Evolutionary conservation across 306 rosid genomes (phyloP), one percentile per base, ranked within the genome.

Genomic region (Lagenaria siceraria): DNA sequence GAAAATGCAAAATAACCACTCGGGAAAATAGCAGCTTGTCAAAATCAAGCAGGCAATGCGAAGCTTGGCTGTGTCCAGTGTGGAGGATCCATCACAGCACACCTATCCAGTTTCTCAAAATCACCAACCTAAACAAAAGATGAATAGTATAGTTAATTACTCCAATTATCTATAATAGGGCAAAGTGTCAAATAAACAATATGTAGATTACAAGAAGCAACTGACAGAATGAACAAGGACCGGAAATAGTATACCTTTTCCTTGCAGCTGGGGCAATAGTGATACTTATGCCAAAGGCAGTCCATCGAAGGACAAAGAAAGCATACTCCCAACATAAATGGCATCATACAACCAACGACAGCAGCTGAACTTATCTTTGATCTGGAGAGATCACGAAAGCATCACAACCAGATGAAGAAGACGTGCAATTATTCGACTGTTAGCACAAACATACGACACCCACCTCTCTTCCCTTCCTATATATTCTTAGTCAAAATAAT

Each of bases 231-330:
- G 27, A 60, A 77, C 49, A 24, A 25, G 29, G 73, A 48, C 8
- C 5, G 25, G 29, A 5, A 58, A 53, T 14, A 74, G 15, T 29
- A 3, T 83, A 93, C 98, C 97, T 87, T 91, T 66, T 86, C 83
- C 1, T 91, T 83, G 86, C 98, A 93, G 35, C 81, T 78, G 24
- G 98, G 96, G 81, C 98, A 93, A 35, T 87, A 88, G 80, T 93
- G 98, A 79, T 89, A 83, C 79, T 93, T 91, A 79, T 93, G 98
- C 98, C 98, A 93, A 54, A 93, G 98, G 77, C 98, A 93, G 79
- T 93, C 93, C 92, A 87, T 85, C 9, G 96, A 86, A 55, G 94
- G 98, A 84, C 87, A 81, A 25, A 93, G 97, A 86, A 91, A 93
- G 82, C 98, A 93, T 69, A 90, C 58, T 72, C 97, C 98, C 70